Conservation (phyloP, 2,329 filamentous ascomycete genomes). For the Aspergillus hortae region DNA sequence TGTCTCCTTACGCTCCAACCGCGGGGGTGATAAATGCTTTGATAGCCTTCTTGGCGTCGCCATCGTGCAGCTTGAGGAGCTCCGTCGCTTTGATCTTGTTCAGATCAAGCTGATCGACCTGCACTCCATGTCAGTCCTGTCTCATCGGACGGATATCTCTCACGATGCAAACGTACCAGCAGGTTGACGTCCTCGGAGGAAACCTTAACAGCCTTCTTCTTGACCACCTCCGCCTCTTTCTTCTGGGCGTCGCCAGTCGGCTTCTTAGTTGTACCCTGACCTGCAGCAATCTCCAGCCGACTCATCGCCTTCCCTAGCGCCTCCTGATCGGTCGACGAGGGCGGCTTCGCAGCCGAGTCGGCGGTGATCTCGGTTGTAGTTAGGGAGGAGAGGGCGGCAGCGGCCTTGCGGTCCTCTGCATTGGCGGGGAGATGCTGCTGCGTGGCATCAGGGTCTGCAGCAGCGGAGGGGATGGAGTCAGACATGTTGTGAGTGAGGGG, state of each 20-base stretch:
- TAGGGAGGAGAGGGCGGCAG: slow-evolving; percentile 47
- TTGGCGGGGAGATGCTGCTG: slow-evolving; percentile 37
- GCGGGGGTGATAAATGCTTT: slow-evolving; percentile 38
- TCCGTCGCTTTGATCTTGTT: slow-evolving; percentile 47
- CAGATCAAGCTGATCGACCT: slow-evolving; percentile 47
- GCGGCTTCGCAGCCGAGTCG: slow-evolving; percentile 29
- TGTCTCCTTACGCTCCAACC: slow-evolving; percentile 10
- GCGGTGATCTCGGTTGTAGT: slow-evolving; percentile 40
- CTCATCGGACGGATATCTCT: neutral
- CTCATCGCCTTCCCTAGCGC: slow-evolving; percentile 50
- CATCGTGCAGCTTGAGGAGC: slow-evolving; percentile 44
- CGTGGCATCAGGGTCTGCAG: slow-evolving; percentile 30
- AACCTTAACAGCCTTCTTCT: slow-evolving; percentile 45
- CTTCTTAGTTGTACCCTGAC: slow-evolving; percentile 19
- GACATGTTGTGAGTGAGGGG: neutral
- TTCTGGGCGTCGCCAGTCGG: slow-evolving; percentile 22
- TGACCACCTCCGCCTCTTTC: slow-evolving; percentile 28
- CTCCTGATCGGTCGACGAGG: slow-evolving; percentile 42
- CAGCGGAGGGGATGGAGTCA: slow-evolving; percentile 41
- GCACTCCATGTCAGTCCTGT: neutral
- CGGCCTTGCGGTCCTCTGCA: slow-evolving; percentile 50
- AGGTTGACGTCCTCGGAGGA: slow-evolving; percentile 44
- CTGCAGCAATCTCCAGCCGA: slow-evolving; percentile 43
- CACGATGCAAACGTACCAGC: slow-evolving; percentile 35
- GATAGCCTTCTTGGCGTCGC: slow-evolving; percentile 40